phyloP scores from a whole-genome alignment of 352 stramenopile genomes.

The Globisporangium okanoganense region DNA sequence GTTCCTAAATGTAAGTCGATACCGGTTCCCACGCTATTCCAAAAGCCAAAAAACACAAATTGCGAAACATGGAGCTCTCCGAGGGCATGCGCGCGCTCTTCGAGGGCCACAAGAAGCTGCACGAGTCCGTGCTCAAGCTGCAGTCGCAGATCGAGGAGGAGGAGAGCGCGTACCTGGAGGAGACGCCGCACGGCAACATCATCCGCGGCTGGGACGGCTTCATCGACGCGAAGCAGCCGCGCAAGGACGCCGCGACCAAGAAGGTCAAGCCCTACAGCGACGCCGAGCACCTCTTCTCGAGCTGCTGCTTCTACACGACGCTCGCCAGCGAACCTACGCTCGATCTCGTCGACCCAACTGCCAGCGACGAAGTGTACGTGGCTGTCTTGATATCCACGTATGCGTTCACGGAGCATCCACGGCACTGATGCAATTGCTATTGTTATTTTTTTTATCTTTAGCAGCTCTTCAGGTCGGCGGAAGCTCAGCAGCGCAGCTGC shows the following conservation, averaged over 20 bases:
- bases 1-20: too few species aligned
- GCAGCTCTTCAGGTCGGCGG: slow-evolving; percentile 17
- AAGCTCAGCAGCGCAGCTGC: slow-evolving; percentile 30
- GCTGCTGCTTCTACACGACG: slow-evolving; percentile 59
- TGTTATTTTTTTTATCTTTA: slow-evolving; percentile 1
- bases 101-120: slow-evolving; percentile 61
- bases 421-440: not conserved
- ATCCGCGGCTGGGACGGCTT: slow-evolving; percentile 86
- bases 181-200: slow-evolving; percentile 85
- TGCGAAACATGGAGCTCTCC: slow-evolving; percentile 24
- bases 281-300: slow-evolving; percentile 76
- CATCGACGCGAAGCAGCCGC: slow-evolving; percentile 73
- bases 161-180: slow-evolving; percentile 74
- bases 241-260: slow-evolving; percentile 73
- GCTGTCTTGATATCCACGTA: not conserved
- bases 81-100: slow-evolving; percentile 72
- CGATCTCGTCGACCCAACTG: slow-evolving; percentile 45
- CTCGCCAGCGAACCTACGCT: slow-evolving; percentile 48
- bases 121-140: slow-evolving; percentile 66
- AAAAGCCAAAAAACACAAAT: not conserved
- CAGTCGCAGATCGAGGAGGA: slow-evolving; percentile 79
- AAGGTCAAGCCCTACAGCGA: slow-evolving; percentile 80
- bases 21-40: not conserved
- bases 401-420: not conserved
- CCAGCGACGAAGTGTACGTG: slow-evolving; percentile 8